Percentiles rank a stretch among this genome's conserved stretches.
Evolutionary conservation across 1,284 basidiomycete species (phyloP).

Genomic region (Vanrija pseudolonga): DNA sequence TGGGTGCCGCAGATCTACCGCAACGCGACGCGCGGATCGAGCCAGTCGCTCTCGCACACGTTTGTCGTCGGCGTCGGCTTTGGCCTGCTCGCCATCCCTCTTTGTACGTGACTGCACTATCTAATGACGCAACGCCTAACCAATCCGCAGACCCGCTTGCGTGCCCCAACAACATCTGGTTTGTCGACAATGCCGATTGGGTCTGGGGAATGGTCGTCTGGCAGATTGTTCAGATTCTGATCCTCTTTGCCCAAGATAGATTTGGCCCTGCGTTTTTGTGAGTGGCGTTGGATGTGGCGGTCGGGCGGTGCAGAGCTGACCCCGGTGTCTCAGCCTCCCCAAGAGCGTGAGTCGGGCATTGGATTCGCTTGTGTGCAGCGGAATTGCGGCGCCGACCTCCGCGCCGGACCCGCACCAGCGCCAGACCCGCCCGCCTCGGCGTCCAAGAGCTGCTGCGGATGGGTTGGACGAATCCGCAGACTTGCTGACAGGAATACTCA

Average conservation of each 20-base stretch:
- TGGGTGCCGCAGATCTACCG: constrained; percentile 83
- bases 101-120: constrained; percentile 58
- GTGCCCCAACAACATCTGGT: constrained; percentile 79
- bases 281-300: constrained; percentile 8
- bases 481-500: constrained; percentile 2
- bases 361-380: background rate
- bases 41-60: constrained; percentile 63
- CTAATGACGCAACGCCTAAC: background rate
- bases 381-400: background rate
- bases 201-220: constrained; percentile 61
- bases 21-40: constrained; percentile 65
- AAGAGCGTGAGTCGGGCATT: constrained; percentile 23
- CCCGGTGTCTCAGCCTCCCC: constrained; percentile 22
- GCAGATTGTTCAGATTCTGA: constrained; percentile 60
- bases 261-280: constrained; percentile 78
- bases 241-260: constrained; percentile 70
- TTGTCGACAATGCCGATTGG: constrained; percentile 66
- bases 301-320: background rate
- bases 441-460: background rate
- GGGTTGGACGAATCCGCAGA: background rate
- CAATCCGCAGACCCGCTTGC: constrained; percentile 65
- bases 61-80: constrained; percentile 75
- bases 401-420: too few species aligned
- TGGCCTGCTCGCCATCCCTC: constrained; percentile 64
- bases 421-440: too few species aligned